phyloP scores from a whole-genome alignment of 2,329 filamentous ascomycete species.

The Xylaria sp. region DNA sequence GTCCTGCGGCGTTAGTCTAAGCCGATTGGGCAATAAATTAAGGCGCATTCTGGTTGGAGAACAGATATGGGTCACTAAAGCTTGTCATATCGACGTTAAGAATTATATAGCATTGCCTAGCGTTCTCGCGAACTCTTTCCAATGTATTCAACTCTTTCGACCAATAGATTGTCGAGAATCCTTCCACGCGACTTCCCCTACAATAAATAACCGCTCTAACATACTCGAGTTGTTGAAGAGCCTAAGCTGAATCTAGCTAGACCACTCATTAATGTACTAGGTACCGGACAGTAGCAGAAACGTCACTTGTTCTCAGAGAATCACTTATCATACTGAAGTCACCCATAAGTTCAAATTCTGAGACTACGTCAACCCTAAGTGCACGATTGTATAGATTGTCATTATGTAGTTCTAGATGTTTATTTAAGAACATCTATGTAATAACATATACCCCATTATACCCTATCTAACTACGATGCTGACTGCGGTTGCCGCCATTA shows the following conservation, averaged over 20 bases:
- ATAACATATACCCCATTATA: too few species aligned
- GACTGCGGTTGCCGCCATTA: too few species aligned
- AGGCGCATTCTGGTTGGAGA: background rate
- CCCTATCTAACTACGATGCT: too few species aligned
- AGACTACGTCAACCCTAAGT: background rate
- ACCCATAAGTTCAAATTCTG: too few species aligned
- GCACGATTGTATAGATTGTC: too few species aligned
- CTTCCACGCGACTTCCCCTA: background rate
- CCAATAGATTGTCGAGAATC: constrained; percentile 1
- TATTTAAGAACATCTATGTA: too few species aligned
- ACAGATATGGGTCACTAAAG: background rate
- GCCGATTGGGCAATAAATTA: constrained; percentile 18
- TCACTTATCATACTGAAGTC: too few species aligned
- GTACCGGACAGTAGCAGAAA: too few species aligned
- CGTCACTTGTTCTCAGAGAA: too few species aligned
- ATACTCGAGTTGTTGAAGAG: background rate
- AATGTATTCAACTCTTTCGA: background rate
- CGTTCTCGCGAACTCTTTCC: constrained; percentile 2
- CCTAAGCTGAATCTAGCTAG: background rate
- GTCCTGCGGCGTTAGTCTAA: background rate
- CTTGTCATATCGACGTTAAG: background rate
- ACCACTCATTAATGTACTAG: background rate
- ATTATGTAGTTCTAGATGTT: too few species aligned
- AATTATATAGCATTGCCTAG: background rate
- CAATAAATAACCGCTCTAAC: background rate